phyloP scores from a whole-genome alignment of 305 asterid genomes.

The Plantago rigida region DNA sequence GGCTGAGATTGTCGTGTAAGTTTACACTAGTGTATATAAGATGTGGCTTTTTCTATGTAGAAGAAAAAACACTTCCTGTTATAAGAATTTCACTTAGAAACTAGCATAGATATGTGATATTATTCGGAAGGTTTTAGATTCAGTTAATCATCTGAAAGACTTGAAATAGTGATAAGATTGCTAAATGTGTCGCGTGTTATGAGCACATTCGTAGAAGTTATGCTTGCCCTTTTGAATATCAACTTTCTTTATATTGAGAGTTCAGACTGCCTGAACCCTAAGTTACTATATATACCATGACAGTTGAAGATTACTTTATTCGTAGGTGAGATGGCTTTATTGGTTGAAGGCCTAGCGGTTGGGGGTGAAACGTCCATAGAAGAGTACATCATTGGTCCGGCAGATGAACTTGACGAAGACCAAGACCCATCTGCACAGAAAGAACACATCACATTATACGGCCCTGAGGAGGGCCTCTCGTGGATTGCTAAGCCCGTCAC shows the following conservation, averaged over 20 bases:
- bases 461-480: slow-evolving; percentile 80
- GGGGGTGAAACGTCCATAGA: slow-evolving; percentile 75
- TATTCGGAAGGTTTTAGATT: too few species aligned
- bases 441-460: slow-evolving; percentile 61
- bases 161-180: too few species aligned
- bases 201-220: too few species aligned
- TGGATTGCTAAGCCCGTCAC: slow-evolving; percentile 77
- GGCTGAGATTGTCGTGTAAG: too few species aligned
- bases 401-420: slow-evolving; percentile 47
- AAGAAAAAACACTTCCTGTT: too few species aligned
- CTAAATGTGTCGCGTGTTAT: too few species aligned
- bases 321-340: slow-evolving; percentile 83
- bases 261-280: not conserved
- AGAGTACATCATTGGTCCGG: slow-evolving; percentile 79
- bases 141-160: too few species aligned
- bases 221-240: not conserved
- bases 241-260: too few species aligned
- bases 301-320: slow-evolving; percentile 10
- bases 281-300: not conserved
- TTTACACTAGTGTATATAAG: not conserved
- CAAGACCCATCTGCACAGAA: slow-evolving; percentile 41
- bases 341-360: slow-evolving; percentile 80
- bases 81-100: too few species aligned
- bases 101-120: not conserved
- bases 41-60: not conserved